phyloP scores from a whole-genome alignment of 2,329 filamentous ascomycete species.

The Fusarium pseudoanthophilum region DNA sequence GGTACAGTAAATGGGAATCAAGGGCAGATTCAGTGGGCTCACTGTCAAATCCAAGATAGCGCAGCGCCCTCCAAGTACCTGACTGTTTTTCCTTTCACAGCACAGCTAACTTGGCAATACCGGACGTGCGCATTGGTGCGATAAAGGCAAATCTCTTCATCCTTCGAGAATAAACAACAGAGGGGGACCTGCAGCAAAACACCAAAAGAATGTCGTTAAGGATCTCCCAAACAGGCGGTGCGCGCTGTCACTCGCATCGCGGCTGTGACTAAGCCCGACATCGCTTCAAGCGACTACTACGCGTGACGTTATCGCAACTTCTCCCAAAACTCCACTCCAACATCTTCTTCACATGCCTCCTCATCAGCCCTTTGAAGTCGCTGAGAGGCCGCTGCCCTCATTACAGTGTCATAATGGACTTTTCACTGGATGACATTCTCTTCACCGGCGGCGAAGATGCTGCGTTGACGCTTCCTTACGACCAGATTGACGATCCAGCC shows the following conservation, averaged over 20 bases:
- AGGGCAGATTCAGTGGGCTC: too few species aligned
- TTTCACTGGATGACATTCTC: constrained; percentile 40
- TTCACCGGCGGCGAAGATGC: constrained; percentile 33
- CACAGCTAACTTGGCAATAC: not conserved
- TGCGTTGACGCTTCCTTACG: constrained; percentile 29
- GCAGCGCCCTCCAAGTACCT: constrained; percentile 3
- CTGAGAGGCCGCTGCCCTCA: not conserved
- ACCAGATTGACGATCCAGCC: constrained; percentile 19
- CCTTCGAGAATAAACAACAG: not conserved
- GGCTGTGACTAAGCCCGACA: constrained; percentile 34
- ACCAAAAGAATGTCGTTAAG: not conserved
- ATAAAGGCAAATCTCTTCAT: not conserved
- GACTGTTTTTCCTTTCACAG: not conserved
- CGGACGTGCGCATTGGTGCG: not conserved
- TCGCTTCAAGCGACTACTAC: constrained; percentile 1
- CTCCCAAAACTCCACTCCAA: constrained; percentile 20
- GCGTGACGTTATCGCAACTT: constrained; percentile 23
- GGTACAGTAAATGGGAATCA: too few species aligned
- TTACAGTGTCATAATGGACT: constrained; percentile 21
- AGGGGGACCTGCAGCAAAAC: not conserved
- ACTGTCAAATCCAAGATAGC: not conserved
- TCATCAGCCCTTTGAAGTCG: not conserved
- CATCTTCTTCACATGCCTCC: constrained; percentile 22
- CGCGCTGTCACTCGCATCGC: not conserved
- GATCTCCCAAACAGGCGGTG: not conserved